phyloP scores from a whole-genome alignment of 2,329 filamentous ascomycete species.

The Colletotrichum camelliae region DNA sequence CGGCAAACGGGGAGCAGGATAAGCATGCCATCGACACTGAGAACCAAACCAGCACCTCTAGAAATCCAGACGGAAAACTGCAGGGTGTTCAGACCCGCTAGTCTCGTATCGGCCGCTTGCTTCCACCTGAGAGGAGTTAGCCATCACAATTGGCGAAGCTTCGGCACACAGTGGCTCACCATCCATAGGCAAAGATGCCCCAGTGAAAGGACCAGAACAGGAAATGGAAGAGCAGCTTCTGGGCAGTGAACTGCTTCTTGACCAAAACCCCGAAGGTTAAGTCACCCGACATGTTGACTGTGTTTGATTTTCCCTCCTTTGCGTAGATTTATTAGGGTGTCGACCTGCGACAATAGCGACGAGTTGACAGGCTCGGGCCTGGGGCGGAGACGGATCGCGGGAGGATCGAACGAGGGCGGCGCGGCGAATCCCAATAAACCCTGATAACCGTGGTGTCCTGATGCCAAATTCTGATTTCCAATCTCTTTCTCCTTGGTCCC shows the following conservation, averaged over 20 bases:
- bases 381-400: slow-evolving; percentile 4
- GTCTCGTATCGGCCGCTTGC: slow-evolving; percentile 70
- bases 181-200: slow-evolving; percentile 82
- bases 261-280: slow-evolving; percentile 41
- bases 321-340: slow-evolving; percentile 38
- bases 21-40: slow-evolving; percentile 83
- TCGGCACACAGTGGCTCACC: slow-evolving; percentile 59
- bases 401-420: not conserved
- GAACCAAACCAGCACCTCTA: slow-evolving; percentile 85
- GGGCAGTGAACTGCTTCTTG: slow-evolving; percentile 69
- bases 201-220: slow-evolving; percentile 83
- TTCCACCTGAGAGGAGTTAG: slow-evolving; percentile 68
- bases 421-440: slow-evolving; percentile 1
- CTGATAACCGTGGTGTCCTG: not conserved
- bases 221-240: slow-evolving; percentile 80
- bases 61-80: slow-evolving; percentile 95
- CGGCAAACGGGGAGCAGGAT: slow-evolving; percentile 95
- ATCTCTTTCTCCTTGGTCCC: slow-evolving; percentile 3
- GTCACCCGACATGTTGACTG: slow-evolving; percentile 43
- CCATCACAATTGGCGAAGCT: not conserved
- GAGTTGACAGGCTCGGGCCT: slow-evolving; percentile 25
- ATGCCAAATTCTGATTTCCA: not conserved
- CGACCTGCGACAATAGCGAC: slow-evolving; percentile 59
- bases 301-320: slow-evolving; percentile 29
- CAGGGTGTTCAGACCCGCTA: slow-evolving; percentile 81